Evolutionary conservation across 192 early-diverging fungal species (phyloP), one percentile per base, ranked within the genome.

Genomic region (Coemansia sp.): DNA sequence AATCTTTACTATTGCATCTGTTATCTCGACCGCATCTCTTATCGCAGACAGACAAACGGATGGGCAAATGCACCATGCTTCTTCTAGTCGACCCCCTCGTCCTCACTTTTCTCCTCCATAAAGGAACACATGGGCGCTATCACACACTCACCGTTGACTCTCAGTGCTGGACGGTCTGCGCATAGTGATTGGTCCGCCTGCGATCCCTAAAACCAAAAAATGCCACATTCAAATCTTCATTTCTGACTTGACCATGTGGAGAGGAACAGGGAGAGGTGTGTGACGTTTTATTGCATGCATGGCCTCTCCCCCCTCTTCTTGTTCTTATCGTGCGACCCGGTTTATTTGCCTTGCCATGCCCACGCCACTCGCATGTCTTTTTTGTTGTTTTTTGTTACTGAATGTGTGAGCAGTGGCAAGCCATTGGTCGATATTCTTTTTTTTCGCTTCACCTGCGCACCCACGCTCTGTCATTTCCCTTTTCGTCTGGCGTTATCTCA

Each of bases 1-100:
- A 10, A 37, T 37, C 9, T 10, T 9, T 10, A 37, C 34, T 37
- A 37, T 9, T 37, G 34, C 34, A 37, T 27, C 24, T 23, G 4
- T 17, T 50, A 50, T 50, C 48, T 27, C 24, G 17, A 13, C 48
- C 13, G 13, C 48, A 50, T 50, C 48, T 50, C 48, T 50, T 50
- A 50, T 50, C 48, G 48, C 48, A 27, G 18, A 25, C 48, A 14
- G 24, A 27, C 47, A n/a, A n/a, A n/a, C n/a, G n/a, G n/a, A n/a
- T n/a, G n/a, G n/a, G n/a, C n/a, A n/a, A n/a, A n/a, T n/a, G n/a
- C n/a, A 13, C 14, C n/a, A 25, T 17, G 23, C 48, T 50, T 50
- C 13, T 18, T 14, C 24, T 4, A n/a, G n/a, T 25, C 48, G n/a
- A 11, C 48, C 24, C 47, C 24, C 24, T 27, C 12, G 23, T 27